phyloP scores from a whole-genome alignment of 169 alveolate genomes.

The Amoebophrya sp. region DNA sequence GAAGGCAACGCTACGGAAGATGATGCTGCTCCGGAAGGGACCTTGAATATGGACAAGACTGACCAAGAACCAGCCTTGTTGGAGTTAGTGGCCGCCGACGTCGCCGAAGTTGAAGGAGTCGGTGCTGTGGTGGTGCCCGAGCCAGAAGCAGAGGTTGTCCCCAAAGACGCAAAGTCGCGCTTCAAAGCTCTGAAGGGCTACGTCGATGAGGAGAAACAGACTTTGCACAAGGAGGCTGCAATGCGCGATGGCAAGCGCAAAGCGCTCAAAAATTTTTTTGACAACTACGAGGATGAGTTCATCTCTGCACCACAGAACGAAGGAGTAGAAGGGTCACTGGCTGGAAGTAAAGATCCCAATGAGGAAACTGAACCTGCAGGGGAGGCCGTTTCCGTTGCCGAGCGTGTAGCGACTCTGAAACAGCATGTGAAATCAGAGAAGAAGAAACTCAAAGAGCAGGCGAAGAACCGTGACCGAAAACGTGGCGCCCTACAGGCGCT shows the following conservation, averaged over 20 bases:
- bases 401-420: not conserved
- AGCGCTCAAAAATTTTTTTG: not conserved
- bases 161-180: not conserved
- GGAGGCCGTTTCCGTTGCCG: not conserved
- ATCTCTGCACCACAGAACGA: not conserved
- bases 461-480: not conserved
- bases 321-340: not conserved
- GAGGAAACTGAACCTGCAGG: too few relatives aligned
- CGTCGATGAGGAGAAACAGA: not conserved
- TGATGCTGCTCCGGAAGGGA: too few relatives aligned
- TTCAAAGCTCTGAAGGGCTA: not conserved
- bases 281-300: not conserved
- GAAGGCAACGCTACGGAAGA: too few relatives aligned
- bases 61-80: too few relatives aligned
- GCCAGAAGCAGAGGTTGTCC: not conserved
- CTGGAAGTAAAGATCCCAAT: not conserved
- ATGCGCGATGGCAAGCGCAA: not conserved
- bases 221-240: not conserved
- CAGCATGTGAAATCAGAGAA: not conserved
- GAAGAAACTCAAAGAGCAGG: not conserved
- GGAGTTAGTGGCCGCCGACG: too few relatives aligned
- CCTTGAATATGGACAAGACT: too few relatives aligned
- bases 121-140: not conserved
- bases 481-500: not conserved
- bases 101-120: not conserved